These are phyloP conservation scores for Opeltia flavorubescens DNA, from an alignment of 495 filamentous ascomycete genomes.

Conservation along the genomic window DNA sequence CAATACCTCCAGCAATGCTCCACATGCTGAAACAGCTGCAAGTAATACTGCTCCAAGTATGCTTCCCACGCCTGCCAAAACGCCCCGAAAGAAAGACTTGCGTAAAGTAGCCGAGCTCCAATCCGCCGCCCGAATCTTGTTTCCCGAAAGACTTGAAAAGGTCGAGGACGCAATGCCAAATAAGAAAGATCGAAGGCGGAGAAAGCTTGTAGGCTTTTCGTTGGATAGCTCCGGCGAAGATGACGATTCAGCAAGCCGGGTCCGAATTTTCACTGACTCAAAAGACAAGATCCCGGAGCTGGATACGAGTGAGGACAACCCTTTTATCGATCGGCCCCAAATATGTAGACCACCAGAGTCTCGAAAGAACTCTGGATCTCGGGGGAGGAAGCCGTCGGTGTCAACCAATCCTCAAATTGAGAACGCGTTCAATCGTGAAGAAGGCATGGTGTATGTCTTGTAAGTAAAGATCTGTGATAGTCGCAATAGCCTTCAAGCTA, in stretches of 20 bases:
- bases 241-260: conserved; percentile 32
- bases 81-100: conserved; percentile 58
- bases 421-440: conserved; percentile 46
- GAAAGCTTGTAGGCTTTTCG: conserved; percentile 46
- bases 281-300: conserved; percentile 69
- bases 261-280: conserved; percentile 81
- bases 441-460: conserved; percentile 80
- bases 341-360: conserved; percentile 18
- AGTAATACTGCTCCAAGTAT: conserved; percentile 27
- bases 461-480: conserved; percentile 37
- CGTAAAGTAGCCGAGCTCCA: conserved; percentile 37
- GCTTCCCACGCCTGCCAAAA: conserved; percentile 84
- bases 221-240: conserved; percentile 57
- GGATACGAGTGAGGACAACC: conserved; percentile 53
- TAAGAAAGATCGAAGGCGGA: conserved; percentile 37
- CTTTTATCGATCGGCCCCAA: conserved; percentile 46
- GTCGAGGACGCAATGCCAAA: conserved; percentile 45
- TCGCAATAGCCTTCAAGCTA: conserved; percentile 12
- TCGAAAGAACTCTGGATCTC: conserved; percentile 25
- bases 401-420: conserved; percentile 43
- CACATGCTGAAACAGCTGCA: conserved; percentile 9
- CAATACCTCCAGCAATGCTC: conserved; percentile 8
- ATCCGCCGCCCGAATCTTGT: conserved; percentile 61
- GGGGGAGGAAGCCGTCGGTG: conserved; percentile 24
- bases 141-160: conserved; percentile 32